Base-by-base conservation (phyloP, 2,329 filamentous ascomycete species). In the Chrysoporthe puriensis region DNA sequence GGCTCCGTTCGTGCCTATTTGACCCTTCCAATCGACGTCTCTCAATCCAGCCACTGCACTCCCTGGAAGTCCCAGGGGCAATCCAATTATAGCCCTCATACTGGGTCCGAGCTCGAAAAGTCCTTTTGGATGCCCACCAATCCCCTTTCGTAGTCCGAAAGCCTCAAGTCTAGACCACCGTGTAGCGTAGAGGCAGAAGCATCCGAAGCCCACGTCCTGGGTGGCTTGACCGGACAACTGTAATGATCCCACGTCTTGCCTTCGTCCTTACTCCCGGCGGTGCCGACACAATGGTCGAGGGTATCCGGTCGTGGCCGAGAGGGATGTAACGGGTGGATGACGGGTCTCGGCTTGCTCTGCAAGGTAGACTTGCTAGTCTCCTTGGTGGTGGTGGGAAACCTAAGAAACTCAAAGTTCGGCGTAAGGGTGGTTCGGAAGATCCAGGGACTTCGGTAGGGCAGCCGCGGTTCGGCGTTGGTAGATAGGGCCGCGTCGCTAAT, bases 401-500 rank as follows among this genome's bases (percentile, higher is more conserved):
- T 52, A 4, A 62, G 52, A 2, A 52, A 43, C n/a, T 40, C 44
- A 46, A 44, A 56, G 34, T 26, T 64, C 50, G 43, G 62, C 44
- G 54, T 65, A 32, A 69, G 59, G 16, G 60, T 58, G 48, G 70
- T 68, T 34, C 70, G 69, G 61, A 71, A 70, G 42, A 69, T 54
- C 59, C 68, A 71, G 2, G 71, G 69, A 56, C 67, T 71, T 48
- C 67, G 65, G 43, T 60, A 26, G n/a, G 65, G 66, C 3, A 63
- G 32, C 18, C n/a, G 36, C 0, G 66, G 56, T 26, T 48, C 43
- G 18, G 18, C 32, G 11, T 42, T 44, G 16, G 43, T 34, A 2
- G 59, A 63, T n/a, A 34, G 62, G 6, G 63, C 48, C 11, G 67
- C 64, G 43, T 67, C 59, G n/a, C 54, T 11, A 46, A 62, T 64